phyloP scores from a whole-genome alignment of 371 early-diverging fungal species.

The Dinochytrium kinnereticum region DNA sequence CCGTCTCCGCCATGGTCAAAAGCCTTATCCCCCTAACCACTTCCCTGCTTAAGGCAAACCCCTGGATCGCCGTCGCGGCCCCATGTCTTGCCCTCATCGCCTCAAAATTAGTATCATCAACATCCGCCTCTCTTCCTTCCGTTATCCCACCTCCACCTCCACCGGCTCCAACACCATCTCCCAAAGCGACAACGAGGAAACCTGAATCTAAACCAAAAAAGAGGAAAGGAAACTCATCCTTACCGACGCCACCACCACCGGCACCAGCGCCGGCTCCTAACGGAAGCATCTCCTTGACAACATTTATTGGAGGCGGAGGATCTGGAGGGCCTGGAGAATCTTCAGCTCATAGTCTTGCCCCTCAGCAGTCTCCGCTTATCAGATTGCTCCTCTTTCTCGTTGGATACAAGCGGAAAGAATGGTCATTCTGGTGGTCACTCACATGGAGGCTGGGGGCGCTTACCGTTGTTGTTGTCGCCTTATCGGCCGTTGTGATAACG shows the following conservation, averaged over 20 bases:
- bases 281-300: background rate
- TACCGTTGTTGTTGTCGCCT: background rate
- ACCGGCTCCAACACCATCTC: background rate
- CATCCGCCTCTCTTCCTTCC: background rate
- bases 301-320: background rate
- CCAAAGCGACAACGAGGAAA: background rate
- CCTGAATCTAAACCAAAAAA: background rate
- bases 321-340: background rate
- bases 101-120: background rate
- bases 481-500: background rate
- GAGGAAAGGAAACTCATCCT: background rate
- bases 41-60: background rate
- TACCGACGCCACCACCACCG: background rate
- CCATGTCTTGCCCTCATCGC: slow-evolving; percentile 3
- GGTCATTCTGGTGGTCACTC: background rate
- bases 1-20: no score
- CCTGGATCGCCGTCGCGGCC: background rate
- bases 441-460: background rate
- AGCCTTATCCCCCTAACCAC: background rate
- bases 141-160: background rate
- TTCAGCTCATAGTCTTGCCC: background rate
- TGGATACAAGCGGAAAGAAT: background rate
- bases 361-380: background rate
- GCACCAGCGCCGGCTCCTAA: background rate
- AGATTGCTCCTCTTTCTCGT: background rate